Conservation (phyloP, 108 stramenopile genomes). For the Chaetoceros tenuissimus region DNA sequence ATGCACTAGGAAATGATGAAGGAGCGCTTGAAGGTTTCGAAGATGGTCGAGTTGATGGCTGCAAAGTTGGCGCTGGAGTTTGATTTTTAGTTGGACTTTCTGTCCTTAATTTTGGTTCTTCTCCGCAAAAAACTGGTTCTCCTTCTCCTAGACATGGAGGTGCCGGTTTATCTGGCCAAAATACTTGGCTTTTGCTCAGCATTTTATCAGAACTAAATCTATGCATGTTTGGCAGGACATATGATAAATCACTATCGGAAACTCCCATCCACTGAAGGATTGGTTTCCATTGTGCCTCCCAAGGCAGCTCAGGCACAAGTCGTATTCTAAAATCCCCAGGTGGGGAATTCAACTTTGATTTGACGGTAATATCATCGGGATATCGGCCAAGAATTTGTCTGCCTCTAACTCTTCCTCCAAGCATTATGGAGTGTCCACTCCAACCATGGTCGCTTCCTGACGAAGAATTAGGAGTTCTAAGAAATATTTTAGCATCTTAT, state of each 20-base stretch:
- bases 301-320: constrained; percentile 34
- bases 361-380: constrained; percentile 7
- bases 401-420: constrained; percentile 30
- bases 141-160: too few relatives aligned
- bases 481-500: too few relatives aligned
- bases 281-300: constrained; percentile 44
- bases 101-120: too few relatives aligned
- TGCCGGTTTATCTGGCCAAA: too few relatives aligned
- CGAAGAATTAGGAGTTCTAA: constrained; percentile 55
- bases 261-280: constrained; percentile 51
- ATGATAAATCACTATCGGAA: constrained; percentile 11
- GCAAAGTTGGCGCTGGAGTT: background rate
- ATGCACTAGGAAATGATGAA: background rate
- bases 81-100: too few relatives aligned
- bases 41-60: background rate
- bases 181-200: too few relatives aligned
- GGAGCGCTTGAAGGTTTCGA: background rate
- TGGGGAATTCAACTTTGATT: constrained; percentile 17
- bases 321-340: too few relatives aligned
- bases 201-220: too few relatives aligned
- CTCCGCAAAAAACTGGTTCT: too few relatives aligned
- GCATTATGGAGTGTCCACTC: constrained; percentile 16
- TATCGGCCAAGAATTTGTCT: constrained; percentile 33
- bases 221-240: constrained; percentile 8
- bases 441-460: constrained; percentile 68